Percentiles rank a stretch among this genome's conserved stretches.
Evolutionary conservation across 805 yeast species (phyloP).

Genomic region (Nematodospora valgi): DNA sequence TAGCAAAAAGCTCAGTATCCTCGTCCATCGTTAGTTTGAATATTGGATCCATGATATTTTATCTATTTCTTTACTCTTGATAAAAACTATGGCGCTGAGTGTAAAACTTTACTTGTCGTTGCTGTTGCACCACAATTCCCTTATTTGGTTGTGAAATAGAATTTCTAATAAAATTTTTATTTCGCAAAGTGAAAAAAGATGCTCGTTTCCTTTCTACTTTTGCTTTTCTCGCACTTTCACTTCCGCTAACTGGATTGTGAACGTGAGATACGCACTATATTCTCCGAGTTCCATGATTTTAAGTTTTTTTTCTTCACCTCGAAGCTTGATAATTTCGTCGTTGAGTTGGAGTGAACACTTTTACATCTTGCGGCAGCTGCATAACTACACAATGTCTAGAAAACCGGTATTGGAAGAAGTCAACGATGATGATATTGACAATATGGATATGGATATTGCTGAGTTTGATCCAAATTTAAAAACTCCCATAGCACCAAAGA

Average conservation of each 20-base stretch:
- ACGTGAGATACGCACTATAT: too few species aligned
- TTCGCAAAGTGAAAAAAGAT: too few species aligned
- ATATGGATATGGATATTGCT: conserved; percentile 90
- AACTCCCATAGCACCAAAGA: conserved; percentile 68
- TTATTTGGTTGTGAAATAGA: too few species aligned
- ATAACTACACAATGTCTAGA: conserved; percentile 19
- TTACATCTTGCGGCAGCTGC: not conserved
- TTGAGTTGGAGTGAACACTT: not conserved
- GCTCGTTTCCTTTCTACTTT: too few species aligned
- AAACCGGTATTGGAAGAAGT: conserved; percentile 76
- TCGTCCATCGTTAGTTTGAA: conserved; percentile 12
- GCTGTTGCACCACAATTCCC: too few species aligned
- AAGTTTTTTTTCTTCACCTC: too few species aligned
- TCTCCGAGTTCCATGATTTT: too few species aligned
- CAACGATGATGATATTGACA: conserved; percentile 82
- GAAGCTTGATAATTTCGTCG: too few species aligned
- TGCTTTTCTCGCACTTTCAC: too few species aligned
- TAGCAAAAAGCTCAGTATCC: conserved; percentile 1
- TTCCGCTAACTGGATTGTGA: too few species aligned
- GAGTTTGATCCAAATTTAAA: conserved; percentile 71
- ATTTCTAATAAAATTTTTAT: too few species aligned
- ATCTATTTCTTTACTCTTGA: not conserved
- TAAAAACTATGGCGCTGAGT: conserved; percentile 2
- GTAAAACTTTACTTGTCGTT: too few species aligned
- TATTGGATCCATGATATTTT: conserved; percentile 8